Base-by-base conservation (phyloP, 2,329 filamentous ascomycete genomes). In the Aspergillus awamori region DNA sequence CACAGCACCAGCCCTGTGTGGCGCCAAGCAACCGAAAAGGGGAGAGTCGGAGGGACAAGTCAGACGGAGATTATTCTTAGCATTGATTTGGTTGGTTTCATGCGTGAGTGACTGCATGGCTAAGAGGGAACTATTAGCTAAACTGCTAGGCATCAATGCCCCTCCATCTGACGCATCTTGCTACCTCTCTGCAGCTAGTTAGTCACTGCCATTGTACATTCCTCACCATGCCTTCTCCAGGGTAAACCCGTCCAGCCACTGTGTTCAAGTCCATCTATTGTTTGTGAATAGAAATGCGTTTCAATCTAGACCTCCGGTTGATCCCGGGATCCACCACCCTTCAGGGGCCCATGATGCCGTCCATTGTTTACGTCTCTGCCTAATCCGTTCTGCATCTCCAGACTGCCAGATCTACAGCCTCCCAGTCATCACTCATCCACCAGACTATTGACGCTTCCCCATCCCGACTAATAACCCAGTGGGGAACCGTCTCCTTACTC, bases 301-400 rank as follows among this genome's bases (percentile, higher is more conserved):
- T 49, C 45, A 30, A 30, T 49, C 45, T n/a, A n/a, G 24, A 22
- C 33, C 13, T n/a, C 47, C 41, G 15, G 26, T 17, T 15, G 47
- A 13, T 13, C 24, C 13, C n/a, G n/a, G 26, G 39, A 20, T 22
- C 38, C 17, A 47, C 53, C 38, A 3, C 24, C 33, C 17, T 33
- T 56, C 53, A 56, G 53, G 53, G 53, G 53, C 41, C 41, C 30
- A 22, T 28, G 41, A 26, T 56, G 41, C 33, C 33, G 33, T 36
- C 33, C 33, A 13, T 36, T 13, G 33, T 36, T 53, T 60, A 64
- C 64, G 64, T 62, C 60, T 64, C 67, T 69, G 67, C 65, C 67
- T 69, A 63, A 60, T 57, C 47, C 53, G 26, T 36, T 36, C 48
- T 60, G 59, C 61, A 64, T 57, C 30, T 63, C 39, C 41, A 51